A percentile compares a stretch with the other conserved stretches of the same genome.
Evolutionary conservation across 169 alveolate species (phyloP).

Genomic region (Cryptosporidium parvum): DNA sequence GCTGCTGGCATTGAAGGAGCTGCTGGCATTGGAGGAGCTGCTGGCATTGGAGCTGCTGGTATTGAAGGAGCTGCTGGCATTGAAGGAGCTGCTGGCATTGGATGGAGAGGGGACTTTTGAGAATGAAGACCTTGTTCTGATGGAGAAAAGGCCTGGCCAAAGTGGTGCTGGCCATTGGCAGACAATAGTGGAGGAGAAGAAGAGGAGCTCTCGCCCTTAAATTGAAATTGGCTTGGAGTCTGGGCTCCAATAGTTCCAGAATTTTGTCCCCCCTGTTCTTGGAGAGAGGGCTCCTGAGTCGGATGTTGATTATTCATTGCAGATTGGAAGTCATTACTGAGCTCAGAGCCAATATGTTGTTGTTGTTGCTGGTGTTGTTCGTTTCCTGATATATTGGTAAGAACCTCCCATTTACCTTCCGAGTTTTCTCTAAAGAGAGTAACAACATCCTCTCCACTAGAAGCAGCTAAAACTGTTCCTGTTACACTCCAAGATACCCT

Average conservation of each 20-base stretch:
- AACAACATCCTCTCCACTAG: constrained; percentile 80
- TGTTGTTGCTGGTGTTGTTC: constrained; percentile 22
- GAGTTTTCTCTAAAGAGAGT: constrained; percentile 78
- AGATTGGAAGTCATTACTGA: not conserved
- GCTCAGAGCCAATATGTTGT: not conserved
- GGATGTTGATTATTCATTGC: not conserved
- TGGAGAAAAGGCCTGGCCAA: not conserved
- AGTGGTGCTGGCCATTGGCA: not conserved
- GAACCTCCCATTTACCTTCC: constrained; percentile 80
- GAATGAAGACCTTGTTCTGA: not conserved
- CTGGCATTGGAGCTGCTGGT: not conserved
- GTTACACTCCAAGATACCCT: constrained; percentile 82
- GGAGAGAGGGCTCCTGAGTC: not conserved
- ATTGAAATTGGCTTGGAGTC: constrained; percentile 4
- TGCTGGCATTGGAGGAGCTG: not conserved
- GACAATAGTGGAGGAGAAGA: not conserved
- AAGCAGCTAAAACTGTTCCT: constrained; percentile 80
- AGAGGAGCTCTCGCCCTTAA: not conserved
- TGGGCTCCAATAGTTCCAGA: not conserved
- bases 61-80: not conserved
- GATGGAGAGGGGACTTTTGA: not conserved
- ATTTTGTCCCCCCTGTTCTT: not conserved
- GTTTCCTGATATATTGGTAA: constrained; percentile 75
- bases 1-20: constrained; percentile 4
- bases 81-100: not conserved